These are phyloP conservation scores for Boletus rubroflammeus DNA, from an alignment of 768 basidiomycete genomes.

Conservation along the genomic window DNA sequence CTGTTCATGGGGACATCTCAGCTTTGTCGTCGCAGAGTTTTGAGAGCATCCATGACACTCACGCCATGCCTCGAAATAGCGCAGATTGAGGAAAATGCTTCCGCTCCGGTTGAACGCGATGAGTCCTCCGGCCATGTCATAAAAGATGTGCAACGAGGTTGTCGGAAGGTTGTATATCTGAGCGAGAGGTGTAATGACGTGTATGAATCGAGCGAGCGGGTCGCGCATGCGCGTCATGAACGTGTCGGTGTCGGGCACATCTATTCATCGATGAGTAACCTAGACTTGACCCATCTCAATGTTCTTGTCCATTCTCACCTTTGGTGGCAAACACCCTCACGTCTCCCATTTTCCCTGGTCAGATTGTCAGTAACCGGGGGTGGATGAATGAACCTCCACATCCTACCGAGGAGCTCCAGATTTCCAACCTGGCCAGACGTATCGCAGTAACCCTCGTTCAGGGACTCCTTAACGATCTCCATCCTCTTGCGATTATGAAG, in stretches of 20 bases:
- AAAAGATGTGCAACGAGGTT: constrained; percentile 80
- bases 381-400: neutral
- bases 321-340: constrained; percentile 61
- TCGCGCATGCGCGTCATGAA: constrained; percentile 55
- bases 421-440: constrained; percentile 61
- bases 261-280: constrained; percentile 35
- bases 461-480: constrained; percentile 66
- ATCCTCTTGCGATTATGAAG: constrained; percentile 64
- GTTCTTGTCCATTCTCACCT: constrained; percentile 38
- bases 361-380: constrained; percentile 1
- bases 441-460: constrained; percentile 85
- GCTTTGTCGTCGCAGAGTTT: too few relatives aligned
- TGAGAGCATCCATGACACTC: constrained; percentile 30
- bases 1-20: constrained; percentile 34
- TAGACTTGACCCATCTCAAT: neutral
- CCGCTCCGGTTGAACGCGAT: constrained; percentile 94
- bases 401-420: constrained; percentile 57
- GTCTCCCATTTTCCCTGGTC: constrained; percentile 54
- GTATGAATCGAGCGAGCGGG: constrained; percentile 66
- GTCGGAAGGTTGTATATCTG: constrained; percentile 71
- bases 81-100: constrained; percentile 82
- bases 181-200: constrained; percentile 62
- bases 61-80: constrained; percentile 89
- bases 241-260: constrained; percentile 47
- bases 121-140: constrained; percentile 70